A percentile compares a stretch with the other conserved stretches of the same genome.
Evolutionary conservation across 139 green algal genomes (phyloP).

Genomic region (Prasinococcaceae sp.): DNA sequence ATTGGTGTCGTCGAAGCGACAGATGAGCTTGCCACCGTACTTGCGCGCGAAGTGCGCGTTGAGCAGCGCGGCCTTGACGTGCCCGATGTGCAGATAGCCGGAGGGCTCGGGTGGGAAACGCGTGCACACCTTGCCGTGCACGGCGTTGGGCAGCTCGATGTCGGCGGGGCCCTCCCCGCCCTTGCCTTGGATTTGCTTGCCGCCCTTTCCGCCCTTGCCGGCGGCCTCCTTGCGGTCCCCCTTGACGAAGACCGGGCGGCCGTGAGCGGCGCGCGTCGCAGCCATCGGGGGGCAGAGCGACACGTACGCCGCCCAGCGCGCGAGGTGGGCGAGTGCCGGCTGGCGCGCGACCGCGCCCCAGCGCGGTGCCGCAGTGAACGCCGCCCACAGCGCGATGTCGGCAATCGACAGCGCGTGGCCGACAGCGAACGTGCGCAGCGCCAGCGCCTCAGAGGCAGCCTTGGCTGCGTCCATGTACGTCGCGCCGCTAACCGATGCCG

Average conservation of each 20-base stretch:
- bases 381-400: constrained; percentile 77
- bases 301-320: background rate
- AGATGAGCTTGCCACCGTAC: constrained; percentile 72
- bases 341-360: too few relatives aligned
- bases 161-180: constrained; percentile 58
- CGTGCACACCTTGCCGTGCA: constrained; percentile 79
- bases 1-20: constrained; percentile 99
- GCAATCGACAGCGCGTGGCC: constrained; percentile 56
- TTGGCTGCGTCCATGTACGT: too few relatives aligned
- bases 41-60: constrained; percentile 85
- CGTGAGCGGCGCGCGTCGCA: background rate
- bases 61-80: constrained; percentile 86
- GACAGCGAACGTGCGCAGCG: constrained; percentile 67
- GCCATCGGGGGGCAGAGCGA: background rate
- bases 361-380: too few relatives aligned
- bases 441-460: too few relatives aligned
- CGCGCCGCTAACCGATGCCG: too few relatives aligned
- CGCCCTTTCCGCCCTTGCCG: background rate
- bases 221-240: background rate
- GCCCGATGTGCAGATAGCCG: constrained; percentile 82
- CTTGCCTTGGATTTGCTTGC: background rate
- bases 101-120: constrained; percentile 94
- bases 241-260: background rate
- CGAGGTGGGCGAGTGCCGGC: too few relatives aligned
- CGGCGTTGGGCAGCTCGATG: constrained; percentile 58